Percentiles rank a stretch among this genome's conserved stretches.
These are phyloP conservation scores for Geotrichum siamense DNA, from an alignment of 1,139 yeast species.

Conservation along the genomic window DNA sequence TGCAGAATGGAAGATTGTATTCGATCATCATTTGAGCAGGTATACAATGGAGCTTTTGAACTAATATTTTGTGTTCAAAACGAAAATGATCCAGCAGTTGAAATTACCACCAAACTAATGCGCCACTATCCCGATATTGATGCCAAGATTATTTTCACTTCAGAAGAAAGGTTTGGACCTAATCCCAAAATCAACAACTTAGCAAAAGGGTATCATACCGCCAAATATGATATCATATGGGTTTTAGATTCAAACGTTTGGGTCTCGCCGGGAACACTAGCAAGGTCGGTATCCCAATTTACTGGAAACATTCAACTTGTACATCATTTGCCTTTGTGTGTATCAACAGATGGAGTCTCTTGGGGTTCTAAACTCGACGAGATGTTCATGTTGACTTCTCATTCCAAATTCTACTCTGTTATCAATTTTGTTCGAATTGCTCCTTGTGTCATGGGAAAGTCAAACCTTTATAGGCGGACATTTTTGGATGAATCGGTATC, in stretches of 20 bases:
- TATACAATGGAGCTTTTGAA: slow-evolving; percentile 58
- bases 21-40: slow-evolving; percentile 59
- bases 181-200: slow-evolving; percentile 86
- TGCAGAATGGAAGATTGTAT: slow-evolving; percentile 65
- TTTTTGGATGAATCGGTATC: slow-evolving; percentile 61
- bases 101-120: slow-evolving; percentile 47
- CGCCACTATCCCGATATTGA: slow-evolving; percentile 51
- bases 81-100: slow-evolving; percentile 56
- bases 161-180: slow-evolving; percentile 52
- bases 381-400: slow-evolving; percentile 77
- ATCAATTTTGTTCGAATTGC: slow-evolving; percentile 72
- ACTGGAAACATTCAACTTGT: slow-evolving; percentile 45
- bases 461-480: slow-evolving; percentile 66
- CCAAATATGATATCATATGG: slow-evolving; percentile 74
- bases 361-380: slow-evolving; percentile 76
- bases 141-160: slow-evolving; percentile 46
- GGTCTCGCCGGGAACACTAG: slow-evolving; percentile 59
- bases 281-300: slow-evolving; percentile 54
- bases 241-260: slow-evolving; percentile 84
- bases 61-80: slow-evolving; percentile 70
- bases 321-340: slow-evolving; percentile 72
- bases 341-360: slow-evolving; percentile 36
- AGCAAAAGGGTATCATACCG: slow-evolving; percentile 63
- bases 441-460: slow-evolving; percentile 92
- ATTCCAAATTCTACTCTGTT: slow-evolving; percentile 75